Evolutionary conservation across 805 yeast species (phyloP), one percentile per base, ranked within the genome.

Genomic region (Komagataella phaffii): DNA sequence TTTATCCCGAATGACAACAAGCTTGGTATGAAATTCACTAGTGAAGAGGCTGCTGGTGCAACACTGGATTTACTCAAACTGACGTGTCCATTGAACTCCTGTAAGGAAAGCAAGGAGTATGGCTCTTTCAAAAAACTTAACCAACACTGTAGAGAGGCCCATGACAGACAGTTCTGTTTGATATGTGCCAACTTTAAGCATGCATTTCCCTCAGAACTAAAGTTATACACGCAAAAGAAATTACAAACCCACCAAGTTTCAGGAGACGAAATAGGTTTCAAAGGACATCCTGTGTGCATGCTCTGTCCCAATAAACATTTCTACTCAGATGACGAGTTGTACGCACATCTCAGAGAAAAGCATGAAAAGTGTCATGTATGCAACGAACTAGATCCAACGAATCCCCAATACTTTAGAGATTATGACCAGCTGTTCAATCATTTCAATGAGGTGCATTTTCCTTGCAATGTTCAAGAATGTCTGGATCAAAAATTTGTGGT

Each of bases 281-380:
- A 66, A 8, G 98, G 98, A 0, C 98, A 90, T 63, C 97, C 98
- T 0, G 69, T 73, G 55, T 93, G 99, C 72, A 77, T 77, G 56
- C 85, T 87, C 63, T 93, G 99, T 65, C 66, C 74, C 3, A 80
- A 80, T 2, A 75, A 71, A 57, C 68, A 95, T 53, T 90, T 87
- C 63, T 93, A 93, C 63, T 87, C 96, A 0, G 87, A 81, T 45
- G 96, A 91, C 63, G 98, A 90, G 63, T 72, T 89, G 58, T 80
- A 79, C 56, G 66, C 81, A 36, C 99, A 93, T 65, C 76, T 90
- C 68, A 73, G 96, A 57, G 85, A 86, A 54, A 70, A 70, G 49
- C 99, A 93, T 65, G 96, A 90, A 62, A 80, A 82, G 57, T 93
- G 99, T 64, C 87, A 82, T 59, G 81, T 93, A 36, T 93, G 99